Conservation (phyloP, 345 rosid species). For the rapeseed (Brassica napus) region DNA sequence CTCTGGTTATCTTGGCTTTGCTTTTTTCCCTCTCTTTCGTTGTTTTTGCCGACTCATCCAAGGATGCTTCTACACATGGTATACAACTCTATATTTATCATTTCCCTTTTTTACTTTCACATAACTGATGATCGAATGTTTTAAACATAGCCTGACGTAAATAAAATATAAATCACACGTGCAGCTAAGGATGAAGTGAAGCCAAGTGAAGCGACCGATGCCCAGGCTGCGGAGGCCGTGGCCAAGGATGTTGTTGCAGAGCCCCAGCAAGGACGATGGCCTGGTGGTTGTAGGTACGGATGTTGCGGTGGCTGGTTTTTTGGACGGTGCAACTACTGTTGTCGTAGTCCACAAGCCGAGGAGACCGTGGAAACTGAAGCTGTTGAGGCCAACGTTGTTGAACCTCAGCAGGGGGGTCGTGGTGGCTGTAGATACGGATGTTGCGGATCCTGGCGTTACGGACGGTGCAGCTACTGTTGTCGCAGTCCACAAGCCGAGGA, state of each 20-base stretch:
- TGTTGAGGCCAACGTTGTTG: not conserved
- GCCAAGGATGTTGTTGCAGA: no score
- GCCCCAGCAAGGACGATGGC: not conserved
- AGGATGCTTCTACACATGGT: conserved; percentile 33
- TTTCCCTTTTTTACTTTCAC: not conserved
- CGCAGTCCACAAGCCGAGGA: conserved; percentile 8
- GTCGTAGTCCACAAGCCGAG: not conserved
- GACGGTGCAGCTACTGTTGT: not conserved
- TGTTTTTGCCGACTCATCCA: conserved; percentile 37
- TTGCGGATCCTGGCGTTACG: not conserved
- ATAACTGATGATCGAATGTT: not conserved
- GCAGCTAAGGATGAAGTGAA: conserved; percentile 26
- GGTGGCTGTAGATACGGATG: not conserved
- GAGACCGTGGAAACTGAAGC: not conserved
- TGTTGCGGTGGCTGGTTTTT: not conserved
- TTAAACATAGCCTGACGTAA: not conserved
- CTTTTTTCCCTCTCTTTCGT: conserved; percentile 24
- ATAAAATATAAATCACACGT: not conserved
- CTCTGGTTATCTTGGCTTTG: conserved; percentile 23
- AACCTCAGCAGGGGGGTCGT: not conserved
- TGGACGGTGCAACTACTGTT: not conserved
- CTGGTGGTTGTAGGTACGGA: not conserved
- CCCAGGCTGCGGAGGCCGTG: not conserved
- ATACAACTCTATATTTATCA: not conserved
- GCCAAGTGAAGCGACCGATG: conserved; percentile 27